A percentile compares a stretch with the other conserved stretches of the same genome.
Evolutionary conservation across 768 basidiomycete species (phyloP).

Genomic region (Inosperma sp.): DNA sequence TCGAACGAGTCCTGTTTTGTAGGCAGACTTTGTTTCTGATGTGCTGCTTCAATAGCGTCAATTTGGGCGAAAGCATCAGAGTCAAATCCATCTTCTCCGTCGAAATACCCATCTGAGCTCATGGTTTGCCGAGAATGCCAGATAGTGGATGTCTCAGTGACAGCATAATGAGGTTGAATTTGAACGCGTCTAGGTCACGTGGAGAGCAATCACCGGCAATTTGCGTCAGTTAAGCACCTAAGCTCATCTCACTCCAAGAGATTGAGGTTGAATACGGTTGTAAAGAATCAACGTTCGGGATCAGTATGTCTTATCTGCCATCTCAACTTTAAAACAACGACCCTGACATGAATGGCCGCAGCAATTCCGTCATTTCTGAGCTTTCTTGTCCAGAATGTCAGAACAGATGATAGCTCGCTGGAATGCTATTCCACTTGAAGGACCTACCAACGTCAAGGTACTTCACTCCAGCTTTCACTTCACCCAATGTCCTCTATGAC

Average conservation of each 20-base stretch:
- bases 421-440: conserved; percentile 60
- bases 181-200: conserved; percentile 28
- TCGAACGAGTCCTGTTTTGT: conserved; percentile 37
- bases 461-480: conserved; percentile 50
- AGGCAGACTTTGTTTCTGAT: conserved; percentile 15
- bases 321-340: neutral
- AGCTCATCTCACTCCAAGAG: too few relatives aligned
- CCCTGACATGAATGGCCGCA: neutral
- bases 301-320: too few relatives aligned
- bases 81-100: conserved; percentile 57
- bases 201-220: conserved; percentile 6
- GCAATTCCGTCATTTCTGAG: neutral
- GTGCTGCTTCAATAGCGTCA: conserved; percentile 65
- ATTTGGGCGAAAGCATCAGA: conserved; percentile 55
- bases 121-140: conserved; percentile 36
- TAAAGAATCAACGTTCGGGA: too few relatives aligned
- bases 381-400: conserved; percentile 47
- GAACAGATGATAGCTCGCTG: conserved; percentile 60
- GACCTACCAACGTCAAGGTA: conserved; percentile 55
- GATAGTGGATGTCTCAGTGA: too few relatives aligned
- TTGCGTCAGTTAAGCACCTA: too few relatives aligned
- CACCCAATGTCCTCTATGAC: conserved; percentile 44
- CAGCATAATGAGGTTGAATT: conserved; percentile 3
- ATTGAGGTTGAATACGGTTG: too few relatives aligned
- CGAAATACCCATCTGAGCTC: conserved; percentile 78